phyloP scores from a whole-genome alignment of 2,329 filamentous ascomycete species.

The Epichloe sp. region DNA sequence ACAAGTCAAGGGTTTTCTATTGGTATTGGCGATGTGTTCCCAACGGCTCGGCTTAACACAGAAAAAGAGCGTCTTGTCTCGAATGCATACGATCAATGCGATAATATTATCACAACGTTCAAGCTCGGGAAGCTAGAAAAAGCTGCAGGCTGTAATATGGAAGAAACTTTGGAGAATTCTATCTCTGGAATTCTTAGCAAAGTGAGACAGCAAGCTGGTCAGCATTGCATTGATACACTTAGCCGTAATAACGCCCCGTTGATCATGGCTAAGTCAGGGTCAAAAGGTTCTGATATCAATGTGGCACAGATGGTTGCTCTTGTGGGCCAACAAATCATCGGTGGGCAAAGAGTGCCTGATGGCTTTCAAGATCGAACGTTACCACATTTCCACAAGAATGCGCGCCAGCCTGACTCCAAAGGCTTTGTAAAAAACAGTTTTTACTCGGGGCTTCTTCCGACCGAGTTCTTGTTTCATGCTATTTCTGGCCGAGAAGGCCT shows the following conservation, averaged over 20 bases:
- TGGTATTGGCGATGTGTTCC: conserved; percentile 88
- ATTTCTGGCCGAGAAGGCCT: conserved; percentile 97
- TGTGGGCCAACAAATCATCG: conserved; percentile 96
- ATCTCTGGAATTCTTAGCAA: conserved; percentile 86
- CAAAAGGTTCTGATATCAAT: conserved; percentile 95
- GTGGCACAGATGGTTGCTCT: conserved; percentile 98
- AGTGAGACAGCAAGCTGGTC: conserved; percentile 82
- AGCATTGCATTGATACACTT: conserved; percentile 78
- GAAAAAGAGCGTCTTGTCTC: conserved; percentile 67
- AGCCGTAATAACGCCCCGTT: conserved; percentile 86
- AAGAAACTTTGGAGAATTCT: conserved; percentile 79
- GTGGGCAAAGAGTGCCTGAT: conserved; percentile 80
- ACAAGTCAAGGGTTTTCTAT: conserved; percentile 92
- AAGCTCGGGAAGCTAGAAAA: conserved; percentile 73
- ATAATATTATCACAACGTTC: conserved; percentile 70
- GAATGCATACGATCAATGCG: conserved; percentile 66
- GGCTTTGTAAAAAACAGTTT: conserved; percentile 99
- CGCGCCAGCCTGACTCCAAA: conserved; percentile 83
- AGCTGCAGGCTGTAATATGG: conserved; percentile 77
- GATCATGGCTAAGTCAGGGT: conserved; percentile 94
- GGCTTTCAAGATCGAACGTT: conserved; percentile 93
- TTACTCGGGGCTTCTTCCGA: conserved; percentile 79
- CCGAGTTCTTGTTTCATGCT: conserved; percentile 95
- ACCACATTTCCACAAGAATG: conserved; percentile 90
- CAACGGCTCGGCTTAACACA: conserved; percentile 54